Evolutionary conservation across 2,329 filamentous ascomycete species (phyloP).

Genomic region (Trichoderma sp.): DNA sequence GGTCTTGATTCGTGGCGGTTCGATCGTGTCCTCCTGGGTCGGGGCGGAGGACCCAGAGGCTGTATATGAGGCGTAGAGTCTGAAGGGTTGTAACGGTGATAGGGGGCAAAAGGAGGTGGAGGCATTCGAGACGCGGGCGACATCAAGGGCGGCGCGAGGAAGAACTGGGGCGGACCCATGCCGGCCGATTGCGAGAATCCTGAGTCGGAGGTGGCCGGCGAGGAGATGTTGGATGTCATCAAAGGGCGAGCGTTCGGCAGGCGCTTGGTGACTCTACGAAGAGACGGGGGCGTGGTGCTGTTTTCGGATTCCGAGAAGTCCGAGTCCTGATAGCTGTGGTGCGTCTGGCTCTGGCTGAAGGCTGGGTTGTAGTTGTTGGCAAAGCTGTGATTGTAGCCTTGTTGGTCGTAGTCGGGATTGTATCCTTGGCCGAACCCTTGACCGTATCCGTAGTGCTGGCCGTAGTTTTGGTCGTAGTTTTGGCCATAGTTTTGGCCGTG

Average conservation of each 20-base stretch:
- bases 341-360: slow-evolving; percentile 16
- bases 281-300: slow-evolving; percentile 10
- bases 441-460: background rate
- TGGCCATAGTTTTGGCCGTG: background rate
- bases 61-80: slow-evolving; percentile 11
- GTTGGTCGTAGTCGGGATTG: background rate
- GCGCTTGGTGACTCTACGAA: slow-evolving; percentile 27
- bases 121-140: slow-evolving; percentile 3
- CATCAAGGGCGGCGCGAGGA: slow-evolving; percentile 23
- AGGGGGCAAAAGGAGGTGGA: slow-evolving; percentile 11
- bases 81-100: slow-evolving; percentile 5
- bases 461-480: background rate
- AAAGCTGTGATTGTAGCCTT: background rate
- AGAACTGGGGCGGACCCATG: slow-evolving; percentile 3
- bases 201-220: slow-evolving; percentile 24
- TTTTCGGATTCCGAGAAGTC: slow-evolving; percentile 21
- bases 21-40: slow-evolving; percentile 17
- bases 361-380: slow-evolving; percentile 5
- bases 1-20: slow-evolving; percentile 2
- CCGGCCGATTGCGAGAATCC: slow-evolving; percentile 14
- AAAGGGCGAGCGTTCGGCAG: slow-evolving; percentile 9
- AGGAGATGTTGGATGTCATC: slow-evolving; percentile 8
- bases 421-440: background rate
- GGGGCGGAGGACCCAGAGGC: slow-evolving; percentile 8
- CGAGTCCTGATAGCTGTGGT: slow-evolving; percentile 14